phyloP scores from a whole-genome alignment of 164 flowering plant genomes.

The Paratinospora sagittata region DNA sequence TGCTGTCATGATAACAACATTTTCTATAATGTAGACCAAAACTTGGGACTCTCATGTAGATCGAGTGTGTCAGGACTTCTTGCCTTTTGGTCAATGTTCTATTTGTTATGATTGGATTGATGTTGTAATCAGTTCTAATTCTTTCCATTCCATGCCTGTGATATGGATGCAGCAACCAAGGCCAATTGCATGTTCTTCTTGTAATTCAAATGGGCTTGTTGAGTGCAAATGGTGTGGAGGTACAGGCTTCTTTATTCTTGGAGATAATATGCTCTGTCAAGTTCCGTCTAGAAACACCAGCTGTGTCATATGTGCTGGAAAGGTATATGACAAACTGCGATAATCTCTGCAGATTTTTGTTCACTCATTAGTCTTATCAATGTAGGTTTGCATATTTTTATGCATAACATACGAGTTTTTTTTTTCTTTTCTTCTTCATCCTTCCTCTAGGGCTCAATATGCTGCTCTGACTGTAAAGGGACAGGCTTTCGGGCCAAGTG shows the following conservation, averaged over 20 bases:
- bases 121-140: slow-evolving; percentile 87
- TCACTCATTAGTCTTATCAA: not conserved
- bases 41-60: no score
- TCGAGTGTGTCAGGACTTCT: not conserved
- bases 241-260: slow-evolving; percentile 89
- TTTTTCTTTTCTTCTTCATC: not conserved
- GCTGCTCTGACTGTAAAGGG: slow-evolving; percentile 86
- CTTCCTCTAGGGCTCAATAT: slow-evolving; percentile 55
- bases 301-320: slow-evolving; percentile 88
- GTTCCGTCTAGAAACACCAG: slow-evolving; percentile 76
- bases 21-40: not conserved
- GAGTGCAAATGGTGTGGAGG: slow-evolving; percentile 98
- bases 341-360: not conserved
- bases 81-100: not conserved
- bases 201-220: slow-evolving; percentile 72
- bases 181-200: slow-evolving; percentile 69
- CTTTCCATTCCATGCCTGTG: slow-evolving; percentile 18
- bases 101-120: not conserved
- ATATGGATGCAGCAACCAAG: slow-evolving; percentile 70
- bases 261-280: slow-evolving; percentile 94
- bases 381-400: not conserved
- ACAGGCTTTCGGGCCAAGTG: slow-evolving; percentile 96
- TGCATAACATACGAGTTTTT: slow-evolving; percentile 1
- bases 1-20: not conserved
- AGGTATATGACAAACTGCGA: slow-evolving; percentile 37